Evolutionary conservation across 805 yeast genomes (phyloP).

Genomic region (Cyberlindnera samutprakarnensis): DNA sequence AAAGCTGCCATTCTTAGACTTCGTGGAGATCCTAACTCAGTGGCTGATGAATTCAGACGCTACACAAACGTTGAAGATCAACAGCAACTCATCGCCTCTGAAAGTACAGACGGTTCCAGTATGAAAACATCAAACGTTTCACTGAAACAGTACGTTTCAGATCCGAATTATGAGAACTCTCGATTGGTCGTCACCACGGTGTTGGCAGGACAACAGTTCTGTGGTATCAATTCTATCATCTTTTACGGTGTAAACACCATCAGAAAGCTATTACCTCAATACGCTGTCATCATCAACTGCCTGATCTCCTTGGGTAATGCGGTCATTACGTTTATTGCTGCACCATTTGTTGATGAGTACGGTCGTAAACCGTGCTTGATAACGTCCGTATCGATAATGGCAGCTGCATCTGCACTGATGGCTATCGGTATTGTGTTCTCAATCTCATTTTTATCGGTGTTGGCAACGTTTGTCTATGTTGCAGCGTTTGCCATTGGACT

Average conservation of each 20-base stretch:
- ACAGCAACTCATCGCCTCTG: conserved; percentile 1
- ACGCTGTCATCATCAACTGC: conserved; percentile 68
- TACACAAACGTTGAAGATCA: conserved; percentile 5
- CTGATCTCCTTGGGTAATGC: conserved; percentile 70
- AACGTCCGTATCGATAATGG: conserved; percentile 64
- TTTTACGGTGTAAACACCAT: conserved; percentile 89
- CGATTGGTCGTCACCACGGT: conserved; percentile 61
- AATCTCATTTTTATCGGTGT: conserved; percentile 42
- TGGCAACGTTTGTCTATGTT: conserved; percentile 66
- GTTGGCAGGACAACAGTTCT: conserved; percentile 80
- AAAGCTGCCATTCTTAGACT: conserved; percentile 26
- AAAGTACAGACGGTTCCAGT: no score
- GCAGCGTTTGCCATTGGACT: conserved; percentile 84
- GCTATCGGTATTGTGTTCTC: conserved; percentile 54
- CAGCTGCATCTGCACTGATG: conserved; percentile 52
- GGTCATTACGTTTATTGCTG: conserved; percentile 64
- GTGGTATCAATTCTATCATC: conserved; percentile 88
- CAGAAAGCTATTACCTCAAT: conserved; percentile 60
- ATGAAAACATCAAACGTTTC: conserved; percentile 14
- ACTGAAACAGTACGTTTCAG: conserved; percentile 39
- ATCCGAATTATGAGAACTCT: conserved; percentile 47
- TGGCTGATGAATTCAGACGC: conserved; percentile 13
- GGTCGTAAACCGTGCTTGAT: conserved; percentile 73
- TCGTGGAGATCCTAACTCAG: conserved; percentile 24
- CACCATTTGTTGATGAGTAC: conserved; percentile 62